These are phyloP conservation scores for Ligustrum vulgare DNA, from an alignment of 257 asterid genomes.

Conservation along the genomic window DNA sequence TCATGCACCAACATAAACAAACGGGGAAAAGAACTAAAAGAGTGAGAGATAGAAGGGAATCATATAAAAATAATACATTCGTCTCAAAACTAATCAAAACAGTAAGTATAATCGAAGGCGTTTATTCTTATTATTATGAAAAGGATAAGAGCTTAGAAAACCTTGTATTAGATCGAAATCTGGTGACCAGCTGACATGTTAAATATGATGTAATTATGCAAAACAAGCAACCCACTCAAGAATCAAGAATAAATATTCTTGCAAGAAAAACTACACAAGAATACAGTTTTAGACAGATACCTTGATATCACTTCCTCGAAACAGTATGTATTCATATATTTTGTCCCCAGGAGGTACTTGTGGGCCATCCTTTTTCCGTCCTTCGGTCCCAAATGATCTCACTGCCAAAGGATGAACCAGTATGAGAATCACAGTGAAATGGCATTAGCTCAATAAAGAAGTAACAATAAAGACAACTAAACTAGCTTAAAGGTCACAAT, in stretches of 20 bases:
- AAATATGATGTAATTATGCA: not conserved
- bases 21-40: not conserved
- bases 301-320: constrained; percentile 95
- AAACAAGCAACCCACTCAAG: not conserved
- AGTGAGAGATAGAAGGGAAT: not conserved
- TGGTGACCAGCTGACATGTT: not conserved
- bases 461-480: not conserved
- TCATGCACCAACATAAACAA: not conserved
- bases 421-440: constrained; percentile 3
- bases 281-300: constrained; percentile 34
- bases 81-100: not conserved
- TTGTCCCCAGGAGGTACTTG: constrained; percentile 90
- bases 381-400: constrained; percentile 97
- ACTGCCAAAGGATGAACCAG: constrained; percentile 43
- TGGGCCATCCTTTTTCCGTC: constrained; percentile 87
- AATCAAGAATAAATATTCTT: not conserved
- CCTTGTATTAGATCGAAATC: not conserved
- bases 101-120: not conserved
- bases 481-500: not conserved
- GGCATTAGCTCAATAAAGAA: not conserved
- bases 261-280: not conserved
- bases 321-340: constrained; percentile 83
- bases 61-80: not conserved
- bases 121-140: not conserved
- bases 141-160: not conserved